A percentile compares a stretch with the other conserved stretches of the same genome.
Evolutionary conservation across 1,139 yeast genomes (phyloP).

Genomic region (Kodamaea arcana): DNA sequence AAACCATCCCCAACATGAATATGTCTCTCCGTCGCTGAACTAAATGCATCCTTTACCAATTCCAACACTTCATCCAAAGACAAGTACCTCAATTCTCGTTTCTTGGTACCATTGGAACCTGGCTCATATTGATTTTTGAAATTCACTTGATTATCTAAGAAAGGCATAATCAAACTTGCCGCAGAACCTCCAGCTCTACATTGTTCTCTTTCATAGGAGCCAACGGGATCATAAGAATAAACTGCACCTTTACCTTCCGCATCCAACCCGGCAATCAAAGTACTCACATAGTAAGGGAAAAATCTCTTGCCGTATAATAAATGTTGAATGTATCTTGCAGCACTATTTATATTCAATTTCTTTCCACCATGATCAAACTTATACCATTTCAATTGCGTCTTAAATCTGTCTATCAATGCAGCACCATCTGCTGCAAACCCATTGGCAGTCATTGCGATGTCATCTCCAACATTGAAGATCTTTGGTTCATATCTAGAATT

Average conservation of each 20-base stretch:
- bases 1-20: slow-evolving; percentile 97
- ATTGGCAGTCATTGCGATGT: slow-evolving; percentile 83
- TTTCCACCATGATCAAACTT: slow-evolving; percentile 81
- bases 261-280: slow-evolving; percentile 91
- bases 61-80: slow-evolving; percentile 79
- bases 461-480: slow-evolving; percentile 85
- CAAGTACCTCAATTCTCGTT: slow-evolving; percentile 59
- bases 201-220: slow-evolving; percentile 95
- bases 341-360: slow-evolving; percentile 61
- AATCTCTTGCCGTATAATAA: slow-evolving; percentile 87
- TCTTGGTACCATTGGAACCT: slow-evolving; percentile 61
- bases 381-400: slow-evolving; percentile 85
- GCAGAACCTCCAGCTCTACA: slow-evolving; percentile 99
- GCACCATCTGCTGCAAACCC: slow-evolving; percentile 96
- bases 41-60: slow-evolving; percentile 87
- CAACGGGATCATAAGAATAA: slow-evolving; percentile 95
- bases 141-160: slow-evolving; percentile 93
- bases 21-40: slow-evolving; percentile 96
- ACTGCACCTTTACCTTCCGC: slow-evolving; percentile 94
- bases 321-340: slow-evolving; percentile 91
- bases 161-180: slow-evolving; percentile 93
- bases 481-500: slow-evolving; percentile 92
- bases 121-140: slow-evolving; percentile 90
- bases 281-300: slow-evolving; percentile 95
- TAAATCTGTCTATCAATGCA: slow-evolving; percentile 74